These are phyloP conservation scores for Mortierella polycephala DNA, from an alignment of 371 early-diverging fungal genomes.

Conservation along the genomic window DNA sequence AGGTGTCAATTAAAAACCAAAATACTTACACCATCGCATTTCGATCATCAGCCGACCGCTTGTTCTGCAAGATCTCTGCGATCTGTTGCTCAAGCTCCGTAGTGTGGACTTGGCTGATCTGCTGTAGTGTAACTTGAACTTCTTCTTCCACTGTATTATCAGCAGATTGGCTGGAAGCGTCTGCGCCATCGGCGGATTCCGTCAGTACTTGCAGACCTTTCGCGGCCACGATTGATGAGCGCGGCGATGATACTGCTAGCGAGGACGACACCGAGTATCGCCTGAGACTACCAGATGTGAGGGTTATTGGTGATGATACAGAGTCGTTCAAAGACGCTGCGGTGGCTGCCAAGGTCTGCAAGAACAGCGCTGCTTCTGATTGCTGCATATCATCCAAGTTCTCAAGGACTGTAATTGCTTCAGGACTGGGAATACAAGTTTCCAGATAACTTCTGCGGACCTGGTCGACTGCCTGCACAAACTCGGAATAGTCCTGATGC, in stretches of 20 bases:
- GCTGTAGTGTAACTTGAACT: neutral
- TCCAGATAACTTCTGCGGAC: conserved; percentile 35
- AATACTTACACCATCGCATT: neutral
- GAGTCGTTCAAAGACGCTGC: neutral
- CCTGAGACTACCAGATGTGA: conserved; percentile 1
- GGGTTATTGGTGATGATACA: neutral
- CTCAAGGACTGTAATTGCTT: conserved; percentile 33
- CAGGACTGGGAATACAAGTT: conserved; percentile 45
- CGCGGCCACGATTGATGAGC: neutral
- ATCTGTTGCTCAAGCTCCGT: conserved; percentile 44
- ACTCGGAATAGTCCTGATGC: conserved; percentile 23
- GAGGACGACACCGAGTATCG: conserved; percentile 7
- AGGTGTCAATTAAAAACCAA: neutral
- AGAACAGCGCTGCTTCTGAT: conserved; percentile 19
- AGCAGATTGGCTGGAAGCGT: neutral
- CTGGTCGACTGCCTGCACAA: conserved; percentile 32
- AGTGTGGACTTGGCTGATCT: neutral
- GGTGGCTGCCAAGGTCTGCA: conserved; percentile 13
- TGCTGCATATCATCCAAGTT: conserved; percentile 47
- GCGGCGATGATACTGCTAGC: neutral
- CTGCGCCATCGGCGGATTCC: neutral
- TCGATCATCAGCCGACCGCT: neutral
- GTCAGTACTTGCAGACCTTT: neutral
- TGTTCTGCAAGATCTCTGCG: conserved; percentile 34
- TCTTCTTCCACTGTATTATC: too few species aligned